A percentile compares a stretch with the other conserved stretches of the same genome.
These are phyloP conservation scores for Rhizophagus sp. DNA, from an alignment of 192 early-diverging fungal species.

Conservation along the genomic window DNA sequence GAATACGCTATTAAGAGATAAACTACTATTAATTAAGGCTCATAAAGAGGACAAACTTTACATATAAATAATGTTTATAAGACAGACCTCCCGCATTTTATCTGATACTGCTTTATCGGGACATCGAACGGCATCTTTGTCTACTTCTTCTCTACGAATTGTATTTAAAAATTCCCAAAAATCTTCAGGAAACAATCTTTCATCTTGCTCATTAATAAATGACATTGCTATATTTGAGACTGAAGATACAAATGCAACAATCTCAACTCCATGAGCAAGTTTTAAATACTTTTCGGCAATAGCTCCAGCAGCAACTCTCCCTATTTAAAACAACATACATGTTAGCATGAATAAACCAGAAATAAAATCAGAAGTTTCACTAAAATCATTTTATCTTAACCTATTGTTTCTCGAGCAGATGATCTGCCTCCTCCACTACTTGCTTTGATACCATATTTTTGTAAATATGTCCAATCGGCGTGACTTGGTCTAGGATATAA, in stretches of 20 bases:
- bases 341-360: neutral
- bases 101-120: slow-evolving; percentile 74
- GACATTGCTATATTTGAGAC: slow-evolving; percentile 84
- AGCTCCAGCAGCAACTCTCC: slow-evolving; percentile 94
- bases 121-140: slow-evolving; percentile 86
- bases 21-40: neutral
- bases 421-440: slow-evolving; percentile 92
- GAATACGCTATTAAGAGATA: slow-evolving; percentile 62
- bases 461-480: slow-evolving; percentile 96
- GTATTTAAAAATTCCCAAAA: slow-evolving; percentile 69
- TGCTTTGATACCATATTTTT: slow-evolving; percentile 96
- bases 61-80: neutral
- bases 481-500: slow-evolving; percentile 94
- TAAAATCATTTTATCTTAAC: slow-evolving; percentile 35
- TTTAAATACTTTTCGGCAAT: slow-evolving; percentile 96
- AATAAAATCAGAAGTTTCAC: neutral
- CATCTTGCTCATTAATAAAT: slow-evolving; percentile 52
- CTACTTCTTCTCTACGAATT: slow-evolving; percentile 74
- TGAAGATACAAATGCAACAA: slow-evolving; percentile 92
- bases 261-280: slow-evolving; percentile 79
- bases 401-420: slow-evolving; percentile 94
- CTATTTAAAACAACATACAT: slow-evolving; percentile 40
- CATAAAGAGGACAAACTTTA: neutral
- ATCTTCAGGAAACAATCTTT: slow-evolving; percentile 45
- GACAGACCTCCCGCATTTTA: slow-evolving; percentile 75